These are phyloP conservation scores for Podila horticola DNA, from an alignment of 192 early-diverging fungal genomes.

Conservation along the genomic window DNA sequence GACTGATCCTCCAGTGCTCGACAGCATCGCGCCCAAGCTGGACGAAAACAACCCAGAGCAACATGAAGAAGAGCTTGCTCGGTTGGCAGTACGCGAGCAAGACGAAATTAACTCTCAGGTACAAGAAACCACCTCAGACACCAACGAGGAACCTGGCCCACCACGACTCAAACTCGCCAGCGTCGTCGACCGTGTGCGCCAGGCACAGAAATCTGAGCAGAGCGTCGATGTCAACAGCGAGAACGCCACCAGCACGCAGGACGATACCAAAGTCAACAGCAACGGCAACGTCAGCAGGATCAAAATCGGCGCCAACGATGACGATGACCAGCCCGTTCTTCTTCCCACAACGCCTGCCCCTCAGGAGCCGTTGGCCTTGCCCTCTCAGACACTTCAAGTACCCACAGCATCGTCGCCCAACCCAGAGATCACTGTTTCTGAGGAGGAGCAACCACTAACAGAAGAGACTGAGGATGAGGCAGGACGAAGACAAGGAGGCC, in stretches of 20 bases:
- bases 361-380: not conserved
- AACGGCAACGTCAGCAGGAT: not conserved
- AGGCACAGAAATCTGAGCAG: conserved; percentile 23
- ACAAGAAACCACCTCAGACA: not conserved
- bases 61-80: no score
- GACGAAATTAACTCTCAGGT: not conserved
- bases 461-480: not conserved
- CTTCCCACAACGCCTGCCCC: not conserved
- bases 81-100: not conserved
- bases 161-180: conserved; percentile 1
- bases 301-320: not conserved
- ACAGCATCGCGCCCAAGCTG: no score
- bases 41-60: no score
- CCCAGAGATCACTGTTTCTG: not conserved
- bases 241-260: not conserved
- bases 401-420: not conserved
- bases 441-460: not conserved
- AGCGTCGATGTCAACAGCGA: not conserved
- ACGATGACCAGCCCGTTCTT: not conserved
- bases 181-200: conserved; percentile 24
- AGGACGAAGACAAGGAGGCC: not conserved
- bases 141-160: conserved; percentile 16
- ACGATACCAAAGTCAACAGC: not conserved
- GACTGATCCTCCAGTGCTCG: no score
- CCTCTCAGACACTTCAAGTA: not conserved